A percentile compares a stretch with the other conserved stretches of the same genome.
Conservation (phyloP, 2,329 filamentous ascomycete species). For the Chalara sp. region DNA sequence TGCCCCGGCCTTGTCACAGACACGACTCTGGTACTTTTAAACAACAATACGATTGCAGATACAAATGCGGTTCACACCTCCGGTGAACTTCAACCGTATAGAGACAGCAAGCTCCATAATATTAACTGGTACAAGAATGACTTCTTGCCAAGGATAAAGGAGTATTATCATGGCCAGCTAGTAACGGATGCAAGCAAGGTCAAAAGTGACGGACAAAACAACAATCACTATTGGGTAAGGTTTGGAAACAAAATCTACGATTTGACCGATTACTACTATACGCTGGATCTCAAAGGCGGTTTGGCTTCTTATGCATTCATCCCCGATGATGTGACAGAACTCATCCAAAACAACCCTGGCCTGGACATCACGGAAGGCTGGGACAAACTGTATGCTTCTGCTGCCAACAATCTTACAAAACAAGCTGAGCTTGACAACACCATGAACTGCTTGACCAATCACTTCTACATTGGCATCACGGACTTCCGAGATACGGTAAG, state of each 20-base stretch:
- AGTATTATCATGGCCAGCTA: constrained; percentile 82
- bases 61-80: constrained; percentile 60
- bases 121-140: constrained; percentile 69
- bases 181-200: constrained; percentile 62
- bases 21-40: constrained; percentile 46
- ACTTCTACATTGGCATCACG: constrained; percentile 74
- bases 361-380: constrained; percentile 66
- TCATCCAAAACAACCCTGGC: constrained; percentile 74
- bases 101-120: constrained; percentile 50
- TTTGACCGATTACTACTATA: constrained; percentile 86
- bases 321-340: constrained; percentile 55
- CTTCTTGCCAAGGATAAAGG: constrained; percentile 74
- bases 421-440: constrained; percentile 52
- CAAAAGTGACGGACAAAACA: constrained; percentile 55
- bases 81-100: constrained; percentile 52
- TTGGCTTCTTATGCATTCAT: constrained; percentile 62
- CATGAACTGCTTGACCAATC: constrained; percentile 73
- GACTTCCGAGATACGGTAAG: constrained; percentile 74
- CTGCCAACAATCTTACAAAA: constrained; percentile 42
- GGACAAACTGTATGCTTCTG: constrained; percentile 42
- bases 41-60: constrained; percentile 48
- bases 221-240: constrained; percentile 72
- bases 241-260: constrained; percentile 77
- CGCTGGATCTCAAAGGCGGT: constrained; percentile 48
- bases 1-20: constrained; percentile 67